Base-by-base conservation (phyloP, 768 basidiomycete species). In the Sporobolomyces phaffii region DNA sequence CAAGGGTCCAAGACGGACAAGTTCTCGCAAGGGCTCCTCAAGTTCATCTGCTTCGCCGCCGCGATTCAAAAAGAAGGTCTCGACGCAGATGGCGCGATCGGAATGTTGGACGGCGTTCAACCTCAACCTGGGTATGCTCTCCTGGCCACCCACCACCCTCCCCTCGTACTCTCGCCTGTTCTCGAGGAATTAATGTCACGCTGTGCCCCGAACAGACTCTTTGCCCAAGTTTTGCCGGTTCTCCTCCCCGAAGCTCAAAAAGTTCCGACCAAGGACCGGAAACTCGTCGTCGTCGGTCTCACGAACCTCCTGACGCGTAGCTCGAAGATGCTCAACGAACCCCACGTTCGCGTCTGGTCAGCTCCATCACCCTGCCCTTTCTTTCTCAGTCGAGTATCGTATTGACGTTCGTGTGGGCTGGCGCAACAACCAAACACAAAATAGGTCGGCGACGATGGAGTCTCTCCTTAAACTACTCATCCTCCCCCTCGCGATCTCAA, bases 1-100 rank as follows among this genome's bases (percentile, higher is more conserved):
- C 91, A 93, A 73, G 45, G 24, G 26, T 89, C 83, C 79, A 91
- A 91, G 78, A 94, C 92, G 24, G 87, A 92, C 71, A 88, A 86
- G 77, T 97, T 87, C 76, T 85, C 86, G 11, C 89, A 91, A 76
- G 82, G 85, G 53, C 88, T 97, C 75, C 82, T 88, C 7, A 81
- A 84, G 73, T 94, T 94, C 78, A 76, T 93, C 68, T 78, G 87
- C 34, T 89, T 85, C 77, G 80, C 82, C 26, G 83, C 88, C 78
- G 90, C 91, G 18, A 76, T 94, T 72, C 82, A 88, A 62, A 83
- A 85, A 29, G 83, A 85, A 2, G 87, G 86, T 8, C 79, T 93
- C 29, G 83, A 84, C 0, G 89, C 92, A 0, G 89, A 96, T 74
- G 87, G 84, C 70, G 76, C 94, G 52, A 85, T 93, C 67, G 80